Conservation (phyloP, 179 eudicot genomes). For the Nepenthes alata region DNA sequence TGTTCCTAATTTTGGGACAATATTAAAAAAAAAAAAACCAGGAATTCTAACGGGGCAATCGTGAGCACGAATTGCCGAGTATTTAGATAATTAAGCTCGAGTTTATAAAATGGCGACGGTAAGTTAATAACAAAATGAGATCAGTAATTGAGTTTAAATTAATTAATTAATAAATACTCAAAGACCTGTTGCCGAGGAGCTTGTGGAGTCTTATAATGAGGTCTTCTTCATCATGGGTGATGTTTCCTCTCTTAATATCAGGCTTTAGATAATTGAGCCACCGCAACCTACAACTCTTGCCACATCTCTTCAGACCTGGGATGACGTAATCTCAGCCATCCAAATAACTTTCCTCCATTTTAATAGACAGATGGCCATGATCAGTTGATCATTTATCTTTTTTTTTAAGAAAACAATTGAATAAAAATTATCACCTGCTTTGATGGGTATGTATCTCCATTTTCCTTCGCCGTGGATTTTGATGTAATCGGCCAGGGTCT, state of each 20-base stretch:
- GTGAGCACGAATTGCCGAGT: no score
- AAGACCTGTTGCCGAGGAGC: constrained; percentile 7
- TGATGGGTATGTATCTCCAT: constrained; percentile 6
- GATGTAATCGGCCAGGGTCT: constrained; percentile 4
- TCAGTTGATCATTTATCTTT: no score
- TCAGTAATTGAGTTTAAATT: neutral
- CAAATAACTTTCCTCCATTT: neutral
- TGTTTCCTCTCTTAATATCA: constrained; percentile 10
- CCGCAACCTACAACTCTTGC: constrained; percentile 8
- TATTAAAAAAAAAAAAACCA: no score
- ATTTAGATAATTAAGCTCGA: no score
- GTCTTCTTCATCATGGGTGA: constrained; percentile 8
- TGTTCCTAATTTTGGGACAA: no score
- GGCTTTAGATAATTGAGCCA: constrained; percentile 9
- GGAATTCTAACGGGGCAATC: no score
- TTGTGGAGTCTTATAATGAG: constrained; percentile 7
- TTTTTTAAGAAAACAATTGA: no score
- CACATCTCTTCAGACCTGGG: constrained; percentile 7
- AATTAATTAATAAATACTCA: neutral
- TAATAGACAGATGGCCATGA: neutral
- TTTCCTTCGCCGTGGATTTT: constrained; percentile 8
- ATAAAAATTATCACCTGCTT: constrained; percentile 3
- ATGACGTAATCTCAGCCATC: neutral
- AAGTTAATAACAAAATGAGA: neutral
- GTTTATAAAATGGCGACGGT: no score